A percentile compares a stretch with the other conserved stretches of the same genome.
These are phyloP conservation scores for Hypoxylon sp. DNA, from an alignment of 2,329 filamentous ascomycete species.

Conservation along the genomic window DNA sequence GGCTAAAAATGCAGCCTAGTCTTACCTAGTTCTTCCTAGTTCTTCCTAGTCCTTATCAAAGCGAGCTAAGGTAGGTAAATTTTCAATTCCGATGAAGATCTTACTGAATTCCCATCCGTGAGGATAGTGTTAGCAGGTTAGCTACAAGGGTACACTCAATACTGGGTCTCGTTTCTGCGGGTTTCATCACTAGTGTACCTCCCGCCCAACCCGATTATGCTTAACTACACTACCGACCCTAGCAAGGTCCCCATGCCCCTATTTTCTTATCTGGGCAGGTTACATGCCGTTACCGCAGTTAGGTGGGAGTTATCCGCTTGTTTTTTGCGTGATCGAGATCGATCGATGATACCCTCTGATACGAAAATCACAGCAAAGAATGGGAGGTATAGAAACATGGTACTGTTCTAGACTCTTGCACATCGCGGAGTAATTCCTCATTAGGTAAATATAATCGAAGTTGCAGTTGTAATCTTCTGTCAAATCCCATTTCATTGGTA, in stretches of 20 bases:
- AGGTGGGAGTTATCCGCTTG: slow-evolving; percentile 4
- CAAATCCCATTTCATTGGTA: not conserved
- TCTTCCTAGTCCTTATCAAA: slow-evolving; percentile 22
- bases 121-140: not conserved
- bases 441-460: slow-evolving; percentile 8
- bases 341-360: slow-evolving; percentile 34
- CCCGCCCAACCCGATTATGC: slow-evolving; percentile 17
- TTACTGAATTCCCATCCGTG: slow-evolving; percentile 12
- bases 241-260: not conserved
- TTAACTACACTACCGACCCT: slow-evolving; percentile 30
- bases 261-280: slow-evolving; percentile 28
- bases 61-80: slow-evolving; percentile 20
- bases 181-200: slow-evolving; percentile 12
- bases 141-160: slow-evolving; percentile 2
- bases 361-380: not conserved
- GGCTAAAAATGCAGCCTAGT: slow-evolving; percentile 9
- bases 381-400: slow-evolving; percentile 7
- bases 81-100: slow-evolving; percentile 31
- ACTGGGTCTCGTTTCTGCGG: slow-evolving; percentile 10
- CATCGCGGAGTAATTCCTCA: slow-evolving; percentile 10
- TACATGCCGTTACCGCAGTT: slow-evolving; percentile 34
- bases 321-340: slow-evolving; percentile 38
- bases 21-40: slow-evolving; percentile 14
- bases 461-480: not conserved
- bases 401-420: slow-evolving; percentile 16